These are phyloP conservation scores for Leptoxyphium fumago DNA, from an alignment of 2,329 filamentous ascomycete genomes.

Conservation along the genomic window DNA sequence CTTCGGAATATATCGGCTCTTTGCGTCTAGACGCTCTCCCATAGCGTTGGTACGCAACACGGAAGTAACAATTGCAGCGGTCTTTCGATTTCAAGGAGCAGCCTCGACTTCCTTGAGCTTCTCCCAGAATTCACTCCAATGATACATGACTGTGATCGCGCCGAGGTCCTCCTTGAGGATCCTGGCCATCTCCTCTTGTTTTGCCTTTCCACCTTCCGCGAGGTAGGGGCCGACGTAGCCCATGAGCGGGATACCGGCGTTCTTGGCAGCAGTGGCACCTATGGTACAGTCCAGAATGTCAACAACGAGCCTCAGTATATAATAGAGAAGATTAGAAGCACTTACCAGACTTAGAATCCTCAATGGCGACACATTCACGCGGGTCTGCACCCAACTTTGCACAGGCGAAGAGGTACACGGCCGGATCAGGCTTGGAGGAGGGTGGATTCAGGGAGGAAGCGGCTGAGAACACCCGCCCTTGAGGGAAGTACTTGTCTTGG, in stretches of 20 bases:
- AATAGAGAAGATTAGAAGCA: neutral
- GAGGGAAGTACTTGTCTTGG: conserved; percentile 60
- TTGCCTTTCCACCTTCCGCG: conserved; percentile 43
- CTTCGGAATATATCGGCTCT: no score
- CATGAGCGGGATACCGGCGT: conserved; percentile 62
- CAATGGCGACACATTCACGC: conserved; percentile 58
- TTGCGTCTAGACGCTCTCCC: no score
- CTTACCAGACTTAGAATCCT: conserved; percentile 65
- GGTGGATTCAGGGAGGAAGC: conserved; percentile 59
- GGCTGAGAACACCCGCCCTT: conserved; percentile 59
- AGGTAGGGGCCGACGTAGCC: conserved; percentile 70
- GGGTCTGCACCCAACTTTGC: conserved; percentile 53
- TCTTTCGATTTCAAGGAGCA: neutral
- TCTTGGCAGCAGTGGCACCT: conserved; percentile 50
- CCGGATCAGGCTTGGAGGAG: conserved; percentile 73
- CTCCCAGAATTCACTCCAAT: conserved; percentile 18
- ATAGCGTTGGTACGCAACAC: no score
- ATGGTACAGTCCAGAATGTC: neutral
- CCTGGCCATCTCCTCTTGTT: conserved; percentile 30
- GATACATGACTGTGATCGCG: conserved; percentile 28
- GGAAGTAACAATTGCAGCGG: no score
- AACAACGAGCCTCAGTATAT: no score
- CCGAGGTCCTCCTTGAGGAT: conserved; percentile 29
- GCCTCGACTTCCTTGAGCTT: conserved; percentile 1
- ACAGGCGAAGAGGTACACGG: conserved; percentile 64